phyloP scores from a whole-genome alignment of 1,284 basidiomycete species.

The Apiotrichum brassicae region DNA sequence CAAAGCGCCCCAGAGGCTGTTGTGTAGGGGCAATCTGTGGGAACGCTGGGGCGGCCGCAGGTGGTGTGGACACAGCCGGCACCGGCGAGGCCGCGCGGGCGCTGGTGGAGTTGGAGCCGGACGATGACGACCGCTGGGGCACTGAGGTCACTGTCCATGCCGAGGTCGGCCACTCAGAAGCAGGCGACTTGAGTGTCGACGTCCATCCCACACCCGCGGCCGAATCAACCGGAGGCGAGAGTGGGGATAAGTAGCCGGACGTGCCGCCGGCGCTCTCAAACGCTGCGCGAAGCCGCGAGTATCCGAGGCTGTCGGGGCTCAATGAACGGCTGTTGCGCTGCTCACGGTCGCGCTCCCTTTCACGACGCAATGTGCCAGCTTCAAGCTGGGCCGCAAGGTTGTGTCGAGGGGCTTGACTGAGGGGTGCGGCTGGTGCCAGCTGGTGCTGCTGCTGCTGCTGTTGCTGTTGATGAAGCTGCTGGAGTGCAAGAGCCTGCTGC shows the following conservation, averaged over 20 bases:
- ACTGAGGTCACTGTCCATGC: slow-evolving; percentile 3
- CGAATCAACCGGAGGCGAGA: slow-evolving; percentile 14
- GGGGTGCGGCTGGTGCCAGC: not conserved
- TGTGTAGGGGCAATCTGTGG: too few species aligned
- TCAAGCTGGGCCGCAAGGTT: slow-evolving; percentile 28
- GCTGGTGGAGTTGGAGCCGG: slow-evolving; percentile 3
- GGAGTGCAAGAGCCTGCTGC: slow-evolving; percentile 6
- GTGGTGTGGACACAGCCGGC: too few species aligned
- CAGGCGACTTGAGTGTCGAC: slow-evolving; percentile 3
- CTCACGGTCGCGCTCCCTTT: slow-evolving; percentile 17
- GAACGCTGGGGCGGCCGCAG: slow-evolving; percentile 5
- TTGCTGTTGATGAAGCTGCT: slow-evolving; percentile 12
- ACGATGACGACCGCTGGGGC: slow-evolving; percentile 7
- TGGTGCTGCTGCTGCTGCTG: slow-evolving; percentile 14
- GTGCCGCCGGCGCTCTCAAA: slow-evolving; percentile 23
- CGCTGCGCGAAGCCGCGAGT: slow-evolving; percentile 19
- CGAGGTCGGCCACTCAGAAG: slow-evolving; percentile 6
- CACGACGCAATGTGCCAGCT: slow-evolving; percentile 17
- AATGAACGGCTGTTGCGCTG: slow-evolving; percentile 6
- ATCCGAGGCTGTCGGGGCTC: slow-evolving; percentile 18
- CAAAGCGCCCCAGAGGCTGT: slow-evolving; percentile 27
- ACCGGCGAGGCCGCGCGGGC: slow-evolving; percentile 10
- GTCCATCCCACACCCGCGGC: slow-evolving; percentile 18
- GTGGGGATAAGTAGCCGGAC: slow-evolving; percentile 11
- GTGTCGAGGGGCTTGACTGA: slow-evolving; percentile 14